Percentiles rank a stretch among this genome's conserved stretches.
phyloP scores from a whole-genome alignment of 2,329 filamentous ascomycete species.

The Xylariaceae sp. region DNA sequence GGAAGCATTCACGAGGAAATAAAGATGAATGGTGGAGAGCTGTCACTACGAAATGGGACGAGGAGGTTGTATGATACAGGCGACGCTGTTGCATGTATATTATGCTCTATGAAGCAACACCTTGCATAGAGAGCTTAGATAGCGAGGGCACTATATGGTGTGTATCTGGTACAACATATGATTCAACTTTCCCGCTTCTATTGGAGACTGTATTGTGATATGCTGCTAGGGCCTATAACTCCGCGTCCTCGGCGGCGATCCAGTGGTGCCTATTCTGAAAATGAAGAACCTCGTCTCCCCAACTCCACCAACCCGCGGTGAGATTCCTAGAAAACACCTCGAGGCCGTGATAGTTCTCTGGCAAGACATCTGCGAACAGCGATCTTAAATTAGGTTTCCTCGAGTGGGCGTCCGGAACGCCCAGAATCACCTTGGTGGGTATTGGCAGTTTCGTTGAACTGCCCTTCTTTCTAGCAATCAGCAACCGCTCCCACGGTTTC shows the following conservation, averaged over 20 bases:
- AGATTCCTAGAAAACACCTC: conserved; percentile 78
- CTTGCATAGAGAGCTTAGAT: neutral
- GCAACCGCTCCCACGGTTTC: conserved; percentile 75
- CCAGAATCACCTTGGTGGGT: conserved; percentile 62
- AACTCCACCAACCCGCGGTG: conserved; percentile 76
- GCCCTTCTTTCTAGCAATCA: conserved; percentile 58
- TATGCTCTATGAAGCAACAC: conserved; percentile 8
- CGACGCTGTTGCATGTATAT: conserved; percentile 25
- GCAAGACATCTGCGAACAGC: conserved; percentile 60
- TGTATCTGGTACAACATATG: conserved; percentile 12
- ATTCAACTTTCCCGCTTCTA: too few species aligned
- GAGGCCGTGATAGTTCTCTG: conserved; percentile 57
- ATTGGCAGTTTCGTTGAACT: conserved; percentile 37
- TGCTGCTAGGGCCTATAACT: too few species aligned
- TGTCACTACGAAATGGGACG: neutral
- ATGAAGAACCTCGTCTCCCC: conserved; percentile 73
- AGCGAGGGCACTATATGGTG: neutral
- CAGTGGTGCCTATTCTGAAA: conserved; percentile 66
- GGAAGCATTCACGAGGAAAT: neutral
- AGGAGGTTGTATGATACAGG: neutral
- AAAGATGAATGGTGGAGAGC: neutral
- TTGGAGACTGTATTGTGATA: too few species aligned
- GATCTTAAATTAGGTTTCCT: conserved; percentile 72
- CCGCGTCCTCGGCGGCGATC: conserved; percentile 32
- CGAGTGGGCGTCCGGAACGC: conserved; percentile 76